Conservation (phyloP, 768 basidiomycete species). For the Pulveroboletus frians region DNA sequence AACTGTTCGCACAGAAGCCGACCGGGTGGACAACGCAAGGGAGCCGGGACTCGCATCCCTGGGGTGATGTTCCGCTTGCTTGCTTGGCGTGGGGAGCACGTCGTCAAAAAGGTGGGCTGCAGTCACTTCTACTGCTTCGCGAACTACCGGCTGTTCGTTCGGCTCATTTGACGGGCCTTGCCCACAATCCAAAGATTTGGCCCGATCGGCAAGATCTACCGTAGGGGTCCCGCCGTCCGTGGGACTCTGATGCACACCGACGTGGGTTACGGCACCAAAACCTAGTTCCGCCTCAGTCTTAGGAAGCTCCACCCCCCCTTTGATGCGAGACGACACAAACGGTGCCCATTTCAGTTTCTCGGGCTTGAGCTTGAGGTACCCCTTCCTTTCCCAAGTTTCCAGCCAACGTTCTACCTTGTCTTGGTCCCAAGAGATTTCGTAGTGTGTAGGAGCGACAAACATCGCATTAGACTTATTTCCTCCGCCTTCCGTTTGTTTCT, state of each 20-base stretch:
- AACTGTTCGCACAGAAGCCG: slow-evolving; percentile 17
- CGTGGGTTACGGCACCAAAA: slow-evolving; percentile 7
- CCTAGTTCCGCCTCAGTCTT: slow-evolving; percentile 17
- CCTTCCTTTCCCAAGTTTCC: slow-evolving; percentile 68
- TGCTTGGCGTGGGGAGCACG: slow-evolving; percentile 20
- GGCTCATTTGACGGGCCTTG: slow-evolving; percentile 12
- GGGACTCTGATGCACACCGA: slow-evolving; percentile 14
- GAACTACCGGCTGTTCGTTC: slow-evolving; percentile 9
- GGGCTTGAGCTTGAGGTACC: slow-evolving; percentile 67
- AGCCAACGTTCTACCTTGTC: slow-evolving; percentile 62
- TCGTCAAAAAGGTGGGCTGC: slow-evolving; percentile 33
- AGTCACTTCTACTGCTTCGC: slow-evolving; percentile 10
- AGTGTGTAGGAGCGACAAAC: slow-evolving; percentile 61
- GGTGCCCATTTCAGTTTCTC: slow-evolving; percentile 95
- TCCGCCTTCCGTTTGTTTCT: slow-evolving; percentile 37
- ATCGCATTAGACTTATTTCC: slow-evolving; percentile 41
- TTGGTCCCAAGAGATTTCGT: slow-evolving; percentile 72
- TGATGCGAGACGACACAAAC: slow-evolving; percentile 62
- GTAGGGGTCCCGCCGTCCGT: slow-evolving; percentile 23
- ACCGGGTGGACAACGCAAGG: slow-evolving; percentile 15
- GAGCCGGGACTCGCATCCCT: slow-evolving; percentile 16
- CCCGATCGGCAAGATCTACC: slow-evolving; percentile 13
- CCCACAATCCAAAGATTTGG: slow-evolving; percentile 14
- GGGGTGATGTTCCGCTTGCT: slow-evolving; percentile 10
- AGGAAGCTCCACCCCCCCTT: slow-evolving; percentile 24